A percentile compares a stretch with the other conserved stretches of the same genome.
These are phyloP conservation scores for Solanum sitiens DNA, from an alignment of 257 asterid genomes.

Conservation along the genomic window DNA sequence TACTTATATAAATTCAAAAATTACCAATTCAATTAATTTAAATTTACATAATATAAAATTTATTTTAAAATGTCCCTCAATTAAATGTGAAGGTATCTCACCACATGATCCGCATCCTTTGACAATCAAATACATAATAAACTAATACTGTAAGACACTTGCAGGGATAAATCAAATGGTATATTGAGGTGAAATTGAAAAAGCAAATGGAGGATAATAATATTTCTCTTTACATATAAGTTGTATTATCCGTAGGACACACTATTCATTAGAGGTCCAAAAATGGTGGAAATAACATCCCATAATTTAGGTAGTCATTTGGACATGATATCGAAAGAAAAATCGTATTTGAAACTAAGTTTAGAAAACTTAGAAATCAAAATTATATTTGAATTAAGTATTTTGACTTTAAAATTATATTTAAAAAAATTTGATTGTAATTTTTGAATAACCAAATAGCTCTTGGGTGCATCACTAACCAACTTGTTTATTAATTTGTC, in stretches of 20 bases:
- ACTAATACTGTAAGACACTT: too few relatives aligned
- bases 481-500: not conserved
- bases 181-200: not conserved
- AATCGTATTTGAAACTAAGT: too few relatives aligned
- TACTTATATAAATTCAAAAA: not conserved
- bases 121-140: too few relatives aligned
- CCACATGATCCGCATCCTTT: not conserved
- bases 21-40: not conserved
- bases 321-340: not conserved
- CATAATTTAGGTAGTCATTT: not conserved
- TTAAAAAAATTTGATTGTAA: too few relatives aligned
- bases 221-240: not conserved
- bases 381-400: not conserved
- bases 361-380: not conserved
- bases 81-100: not conserved
- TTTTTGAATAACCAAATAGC: too few relatives aligned
- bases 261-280: not conserved
- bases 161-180: not conserved
- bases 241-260: not conserved
- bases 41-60: not conserved
- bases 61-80: too few relatives aligned
- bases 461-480: not conserved
- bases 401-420: not conserved
- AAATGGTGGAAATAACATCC: not conserved
- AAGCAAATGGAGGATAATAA: not conserved